Conservation (phyloP, 2,329 filamentous ascomycete genomes). For the Arachnopeziza araneosa region DNA sequence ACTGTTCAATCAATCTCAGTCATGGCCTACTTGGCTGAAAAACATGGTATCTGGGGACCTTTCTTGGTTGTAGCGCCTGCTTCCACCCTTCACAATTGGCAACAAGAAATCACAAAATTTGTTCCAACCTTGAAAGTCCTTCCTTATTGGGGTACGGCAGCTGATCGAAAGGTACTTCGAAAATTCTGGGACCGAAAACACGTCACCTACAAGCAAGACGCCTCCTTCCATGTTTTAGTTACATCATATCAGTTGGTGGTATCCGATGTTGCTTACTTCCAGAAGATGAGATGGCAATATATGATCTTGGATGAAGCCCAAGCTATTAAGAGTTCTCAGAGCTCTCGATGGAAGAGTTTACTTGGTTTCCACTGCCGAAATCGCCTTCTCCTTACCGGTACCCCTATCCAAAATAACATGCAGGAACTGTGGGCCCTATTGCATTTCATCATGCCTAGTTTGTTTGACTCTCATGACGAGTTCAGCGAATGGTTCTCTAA, state of each 20-base stretch:
- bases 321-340: conserved; percentile 96
- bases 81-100: conserved; percentile 97
- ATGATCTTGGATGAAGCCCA: conserved; percentile 99
- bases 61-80: conserved; percentile 95
- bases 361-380: conserved; percentile 94
- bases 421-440: conserved; percentile 96
- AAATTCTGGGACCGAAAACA: conserved; percentile 99
- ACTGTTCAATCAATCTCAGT: conserved; percentile 98
- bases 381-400: conserved; percentile 86
- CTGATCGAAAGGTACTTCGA: conserved; percentile 88
- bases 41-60: conserved; percentile 96
- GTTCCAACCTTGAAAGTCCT: conserved; percentile 92
- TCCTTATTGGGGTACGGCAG: conserved; percentile 94
- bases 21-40: conserved; percentile 96
- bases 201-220: conserved; percentile 88
- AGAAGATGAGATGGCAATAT: conserved; percentile 99
- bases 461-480: conserved; percentile 91
- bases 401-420: conserved; percentile 99
- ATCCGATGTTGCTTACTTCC: conserved; percentile 93
- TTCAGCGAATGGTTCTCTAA: conserved; percentile 94
- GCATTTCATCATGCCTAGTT: conserved; percentile 99
- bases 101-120: conserved; percentile 94
- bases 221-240: conserved; percentile 90
- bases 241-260: conserved; percentile 98
- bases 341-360: conserved; percentile 93